A percentile compares a stretch with the other conserved stretches of the same genome.
These are phyloP conservation scores for Oehlia diaphana DNA, from an alignment of 192 early-diverging fungal genomes.

Conservation along the genomic window DNA sequence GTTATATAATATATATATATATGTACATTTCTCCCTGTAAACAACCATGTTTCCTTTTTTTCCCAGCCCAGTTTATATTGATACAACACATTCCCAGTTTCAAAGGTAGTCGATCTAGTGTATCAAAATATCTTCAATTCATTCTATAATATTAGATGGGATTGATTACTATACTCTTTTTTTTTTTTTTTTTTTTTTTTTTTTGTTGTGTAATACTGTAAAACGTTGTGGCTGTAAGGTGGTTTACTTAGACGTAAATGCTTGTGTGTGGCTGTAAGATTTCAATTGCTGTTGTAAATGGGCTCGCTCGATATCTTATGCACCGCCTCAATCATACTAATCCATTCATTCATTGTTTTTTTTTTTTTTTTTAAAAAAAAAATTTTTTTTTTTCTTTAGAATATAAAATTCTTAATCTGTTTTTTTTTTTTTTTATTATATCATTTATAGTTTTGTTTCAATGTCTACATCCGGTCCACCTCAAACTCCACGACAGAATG, in stretches of 20 bases:
- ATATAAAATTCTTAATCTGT: background rate
- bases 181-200: too few relatives aligned
- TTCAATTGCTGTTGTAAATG: background rate
- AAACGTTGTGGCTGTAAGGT: background rate
- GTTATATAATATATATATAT: background rate
- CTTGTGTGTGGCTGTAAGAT: background rate
- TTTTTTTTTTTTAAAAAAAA: background rate
- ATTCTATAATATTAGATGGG: background rate
- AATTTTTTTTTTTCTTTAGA: too few relatives aligned
- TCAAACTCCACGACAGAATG: constrained; percentile 9
- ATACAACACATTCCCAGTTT: background rate
- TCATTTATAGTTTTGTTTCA: constrained; percentile 16
- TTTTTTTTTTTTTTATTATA: background rate
- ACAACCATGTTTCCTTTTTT: constrained; percentile 7
- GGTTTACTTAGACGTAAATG: background rate
- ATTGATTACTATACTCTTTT: background rate
- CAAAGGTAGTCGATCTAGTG: background rate
- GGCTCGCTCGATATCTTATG: background rate
- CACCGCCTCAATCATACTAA: background rate
- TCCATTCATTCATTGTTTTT: too few relatives aligned
- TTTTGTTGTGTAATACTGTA: background rate
- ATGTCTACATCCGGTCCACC: constrained; percentile 6
- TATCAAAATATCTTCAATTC: too few relatives aligned
- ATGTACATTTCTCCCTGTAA: background rate
- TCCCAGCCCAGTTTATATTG: constrained; percentile 13